These are phyloP conservation scores for Epichloe scottii DNA, from an alignment of 2,329 filamentous ascomycete genomes.

Conservation along the genomic window DNA sequence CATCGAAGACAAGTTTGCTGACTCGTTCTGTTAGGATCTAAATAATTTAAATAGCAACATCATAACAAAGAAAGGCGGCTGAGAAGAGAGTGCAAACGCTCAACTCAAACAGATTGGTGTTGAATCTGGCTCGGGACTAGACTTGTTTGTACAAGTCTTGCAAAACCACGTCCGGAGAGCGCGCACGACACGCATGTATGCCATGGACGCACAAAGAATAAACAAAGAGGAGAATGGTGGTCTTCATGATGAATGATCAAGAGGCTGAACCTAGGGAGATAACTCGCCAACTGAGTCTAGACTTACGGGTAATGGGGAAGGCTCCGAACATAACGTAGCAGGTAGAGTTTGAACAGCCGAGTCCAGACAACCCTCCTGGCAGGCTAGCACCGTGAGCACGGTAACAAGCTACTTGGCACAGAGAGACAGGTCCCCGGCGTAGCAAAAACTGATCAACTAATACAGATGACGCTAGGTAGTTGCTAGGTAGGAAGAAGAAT, in stretches of 20 bases:
- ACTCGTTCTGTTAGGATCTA: conserved; percentile 7
- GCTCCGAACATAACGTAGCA: conserved; percentile 29
- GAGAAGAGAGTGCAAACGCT: neutral
- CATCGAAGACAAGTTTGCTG: conserved; percentile 19
- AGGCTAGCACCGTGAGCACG: neutral
- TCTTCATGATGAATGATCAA: neutral
- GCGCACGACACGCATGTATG: neutral
- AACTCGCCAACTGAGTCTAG: neutral
- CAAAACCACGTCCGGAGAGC: neutral
- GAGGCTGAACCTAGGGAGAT: neutral
- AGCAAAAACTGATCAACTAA: neutral
- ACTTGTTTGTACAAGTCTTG: neutral
- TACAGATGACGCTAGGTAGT: neutral
- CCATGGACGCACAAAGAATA: neutral
- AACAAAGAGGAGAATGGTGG: neutral
- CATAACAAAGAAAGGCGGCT: neutral
- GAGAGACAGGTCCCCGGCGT: neutral
- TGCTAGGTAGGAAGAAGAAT: neutral
- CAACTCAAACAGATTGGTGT: neutral
- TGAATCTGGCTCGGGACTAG: neutral
- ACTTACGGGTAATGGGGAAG: conserved; percentile 28
- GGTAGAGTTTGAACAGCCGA: neutral
- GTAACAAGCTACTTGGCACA: neutral
- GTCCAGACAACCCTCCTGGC: neutral
- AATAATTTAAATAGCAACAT: neutral